Conservation (phyloP, 768 basidiomycete genomes). For the Lentinula aciculospora region DNA sequence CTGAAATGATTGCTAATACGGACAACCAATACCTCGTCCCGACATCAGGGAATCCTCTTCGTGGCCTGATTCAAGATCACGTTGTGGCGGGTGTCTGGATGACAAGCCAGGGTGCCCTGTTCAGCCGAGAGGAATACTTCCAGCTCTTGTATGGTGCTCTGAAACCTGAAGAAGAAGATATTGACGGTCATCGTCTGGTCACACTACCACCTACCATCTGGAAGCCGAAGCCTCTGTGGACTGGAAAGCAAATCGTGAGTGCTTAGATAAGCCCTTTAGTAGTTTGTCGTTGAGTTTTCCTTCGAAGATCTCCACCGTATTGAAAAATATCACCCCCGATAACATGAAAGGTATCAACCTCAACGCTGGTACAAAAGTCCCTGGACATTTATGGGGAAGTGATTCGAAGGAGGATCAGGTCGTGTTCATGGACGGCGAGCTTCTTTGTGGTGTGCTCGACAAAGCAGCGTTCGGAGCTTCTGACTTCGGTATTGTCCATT, state of each 20-base stretch:
- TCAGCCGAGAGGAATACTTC: slow-evolving; percentile 92
- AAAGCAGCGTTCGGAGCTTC: slow-evolving; percentile 97
- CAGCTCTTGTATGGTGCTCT: slow-evolving; percentile 94
- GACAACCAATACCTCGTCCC: slow-evolving; percentile 99
- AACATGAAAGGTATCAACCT: slow-evolving; percentile 80
- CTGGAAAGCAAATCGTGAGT: slow-evolving; percentile 93
- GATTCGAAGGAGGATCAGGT: slow-evolving; percentile 82
- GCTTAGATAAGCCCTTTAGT: not conserved
- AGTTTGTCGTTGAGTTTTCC: not conserved
- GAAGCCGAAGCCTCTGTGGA: slow-evolving; percentile 91
- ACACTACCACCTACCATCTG: slow-evolving; percentile 90
- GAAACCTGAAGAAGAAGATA: slow-evolving; percentile 75
- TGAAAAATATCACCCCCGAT: slow-evolving; percentile 85
- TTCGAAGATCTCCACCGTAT: slow-evolving; percentile 85
- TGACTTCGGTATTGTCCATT: slow-evolving; percentile 95
- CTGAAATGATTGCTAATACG: slow-evolving; percentile 91
- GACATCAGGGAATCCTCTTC: slow-evolving; percentile 95
- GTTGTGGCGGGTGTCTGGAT: slow-evolving; percentile 99
- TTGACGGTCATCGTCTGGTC: slow-evolving; percentile 53
- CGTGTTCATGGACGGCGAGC: slow-evolving; percentile 87
- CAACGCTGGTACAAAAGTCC: slow-evolving; percentile 83
- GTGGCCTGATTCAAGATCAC: slow-evolving; percentile 98
- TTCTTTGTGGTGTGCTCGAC: slow-evolving; percentile 91
- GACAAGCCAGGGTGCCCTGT: slow-evolving; percentile 93
- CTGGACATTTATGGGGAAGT: slow-evolving; percentile 78